Conservation (phyloP, 2,329 filamentous ascomycete genomes). For the Paecilomyces formosus region DNA sequence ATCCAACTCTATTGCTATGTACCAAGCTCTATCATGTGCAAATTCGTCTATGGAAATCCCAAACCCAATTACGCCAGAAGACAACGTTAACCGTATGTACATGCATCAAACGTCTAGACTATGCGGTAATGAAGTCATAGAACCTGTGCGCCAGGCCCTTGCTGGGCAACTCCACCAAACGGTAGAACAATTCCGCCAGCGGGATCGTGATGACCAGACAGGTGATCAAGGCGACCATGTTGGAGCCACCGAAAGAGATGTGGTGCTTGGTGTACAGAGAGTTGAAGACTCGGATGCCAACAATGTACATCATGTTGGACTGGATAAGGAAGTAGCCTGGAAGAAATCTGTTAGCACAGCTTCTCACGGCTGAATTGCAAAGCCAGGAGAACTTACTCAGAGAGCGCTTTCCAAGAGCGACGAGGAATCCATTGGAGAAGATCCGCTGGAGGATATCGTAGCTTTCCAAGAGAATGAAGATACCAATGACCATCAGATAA, state of each 20-base stretch:
- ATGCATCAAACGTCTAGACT: neutral
- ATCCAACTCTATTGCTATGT: neutral
- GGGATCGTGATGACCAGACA: neutral
- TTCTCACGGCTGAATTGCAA: neutral
- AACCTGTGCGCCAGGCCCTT: slow-evolving; percentile 1
- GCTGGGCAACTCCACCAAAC: neutral
- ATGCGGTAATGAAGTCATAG: neutral
- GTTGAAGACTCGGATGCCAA: slow-evolving; percentile 21
- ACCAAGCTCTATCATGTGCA: neutral
- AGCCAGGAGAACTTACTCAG: slow-evolving; percentile 29
- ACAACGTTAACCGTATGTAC: neutral
- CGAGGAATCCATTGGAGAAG: slow-evolving; percentile 26
- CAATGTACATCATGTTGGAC: slow-evolving; percentile 33
- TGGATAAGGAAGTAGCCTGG: slow-evolving; percentile 37
- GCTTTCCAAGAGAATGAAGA: slow-evolving; percentile 35
- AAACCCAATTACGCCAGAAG: neutral
- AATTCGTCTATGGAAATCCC: neutral
- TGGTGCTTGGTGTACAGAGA: neutral
- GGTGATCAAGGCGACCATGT: neutral
- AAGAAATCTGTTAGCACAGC: neutral
- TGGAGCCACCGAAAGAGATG: neutral
- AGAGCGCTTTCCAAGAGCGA: slow-evolving; percentile 34
- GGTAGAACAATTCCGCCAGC: neutral
- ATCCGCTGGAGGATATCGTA: slow-evolving; percentile 27
- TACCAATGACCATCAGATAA: slow-evolving; percentile 37